These are phyloP conservation scores for Didymellaceae sp. DNA, from an alignment of 2,329 filamentous ascomycete species.

Conservation along the genomic window DNA sequence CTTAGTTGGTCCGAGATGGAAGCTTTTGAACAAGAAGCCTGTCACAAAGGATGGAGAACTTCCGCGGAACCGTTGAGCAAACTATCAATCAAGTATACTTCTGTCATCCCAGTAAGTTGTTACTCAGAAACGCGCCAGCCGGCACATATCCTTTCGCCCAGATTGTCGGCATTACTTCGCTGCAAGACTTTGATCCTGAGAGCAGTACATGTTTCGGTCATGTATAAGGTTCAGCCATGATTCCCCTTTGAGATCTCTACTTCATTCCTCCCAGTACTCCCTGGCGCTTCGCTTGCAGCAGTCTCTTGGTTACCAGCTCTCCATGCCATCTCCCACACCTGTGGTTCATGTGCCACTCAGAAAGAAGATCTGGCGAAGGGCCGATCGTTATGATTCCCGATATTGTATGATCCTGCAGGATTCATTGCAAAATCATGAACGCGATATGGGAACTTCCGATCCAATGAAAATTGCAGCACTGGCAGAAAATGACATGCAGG, in stretches of 20 bases:
- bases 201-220: not conserved
- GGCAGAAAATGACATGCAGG: not conserved
- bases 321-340: not conserved
- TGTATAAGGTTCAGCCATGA: conserved; percentile 1
- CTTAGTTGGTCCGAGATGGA: conserved; percentile 2
- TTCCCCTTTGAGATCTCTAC: too few relatives aligned
- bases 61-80: not conserved
- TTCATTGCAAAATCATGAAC: not conserved
- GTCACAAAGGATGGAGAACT: not conserved
- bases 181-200: not conserved
- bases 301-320: too few relatives aligned
- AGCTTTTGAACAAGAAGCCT: not conserved
- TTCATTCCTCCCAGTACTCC: too few relatives aligned
- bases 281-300: too few relatives aligned
- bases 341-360: not conserved
- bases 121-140: not conserved
- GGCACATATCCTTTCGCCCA: conserved; percentile 2
- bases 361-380: not conserved
- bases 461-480: conserved; percentile 1
- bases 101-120: not conserved
- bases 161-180: conserved; percentile 11
- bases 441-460: not conserved
- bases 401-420: conserved; percentile 6
- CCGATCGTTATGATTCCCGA: not conserved
- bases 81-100: conserved; percentile 3